Base-by-base conservation (phyloP, 306 rosid species). In the Begonia fuchsioides region DNA sequence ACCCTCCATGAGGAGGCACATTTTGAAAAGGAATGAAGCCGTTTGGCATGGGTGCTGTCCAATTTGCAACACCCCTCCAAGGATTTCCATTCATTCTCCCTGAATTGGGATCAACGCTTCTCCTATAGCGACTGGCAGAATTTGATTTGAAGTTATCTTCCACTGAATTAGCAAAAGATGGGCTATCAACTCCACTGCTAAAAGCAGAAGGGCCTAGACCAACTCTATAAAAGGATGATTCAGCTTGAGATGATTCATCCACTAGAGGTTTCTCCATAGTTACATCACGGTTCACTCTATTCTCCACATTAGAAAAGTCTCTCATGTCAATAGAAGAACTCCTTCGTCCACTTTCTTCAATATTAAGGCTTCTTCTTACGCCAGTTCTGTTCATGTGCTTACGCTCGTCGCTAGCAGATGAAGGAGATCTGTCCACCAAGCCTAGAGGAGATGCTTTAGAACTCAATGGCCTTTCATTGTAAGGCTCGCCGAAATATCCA, bases 1-100 rank as follows among this genome's bases (percentile, higher is more conserved):
- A 92, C 45, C 86, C 86, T 59, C 94, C 92, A 56, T 83, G 92
- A 57, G 83, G 72, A 55, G 86, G 94, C 46, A 96, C 99, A 41
- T 76, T 94, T 49, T 79, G 96, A 75, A 86, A 92, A 60, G 92
- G 99, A 62, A 79, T 82, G 68, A 82, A 82, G 59, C 94, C 94
- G 70, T 85, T 92, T 49, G 92, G 87, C 38, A 82, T 72, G 0
- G 94, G 87, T 18, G 93, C 63, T 44, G 68, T 58, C 99, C 99
- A 92, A 8, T 26, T 26, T 26, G 35, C 35, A 26, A 26, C 35
- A 51, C 83, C 94, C 73, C 99, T 92, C 98, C 99, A 92, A 46
- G 88, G 56, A 68, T 83, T 88, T 46, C 82, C 82, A 64, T 78
- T 96, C 45, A 68, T 73, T 68, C 99, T 73, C 49, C 86, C 93